phyloP scores from a whole-genome alignment of 495 filamentous ascomycete species.

The Xylaria venustula region DNA sequence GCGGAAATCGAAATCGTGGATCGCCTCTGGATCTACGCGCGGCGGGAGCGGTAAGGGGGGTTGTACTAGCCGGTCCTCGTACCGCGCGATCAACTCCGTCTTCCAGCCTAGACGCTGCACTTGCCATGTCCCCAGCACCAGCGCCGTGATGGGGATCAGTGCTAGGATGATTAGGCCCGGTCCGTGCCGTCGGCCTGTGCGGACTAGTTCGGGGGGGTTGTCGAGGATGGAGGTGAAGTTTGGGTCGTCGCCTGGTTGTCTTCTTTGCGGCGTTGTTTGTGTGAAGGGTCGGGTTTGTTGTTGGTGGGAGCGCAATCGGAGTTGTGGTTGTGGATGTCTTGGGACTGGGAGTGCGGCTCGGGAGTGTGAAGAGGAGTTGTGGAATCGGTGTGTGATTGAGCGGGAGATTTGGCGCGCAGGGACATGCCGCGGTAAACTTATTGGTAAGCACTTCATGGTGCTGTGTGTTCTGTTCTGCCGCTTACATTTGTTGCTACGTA shows the following conservation, averaged over 20 bases:
- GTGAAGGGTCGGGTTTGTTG: slow-evolving; percentile 37
- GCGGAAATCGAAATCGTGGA: slow-evolving; percentile 90
- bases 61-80: slow-evolving; percentile 84
- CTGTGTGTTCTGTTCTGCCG: neutral
- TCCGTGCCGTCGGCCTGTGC: slow-evolving; percentile 69
- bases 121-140: slow-evolving; percentile 91
- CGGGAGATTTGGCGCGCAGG: slow-evolving; percentile 24
- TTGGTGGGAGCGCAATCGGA: too few species aligned
- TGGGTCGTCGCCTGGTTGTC: slow-evolving; percentile 61
- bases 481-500: neutral
- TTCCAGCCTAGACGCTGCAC: slow-evolving; percentile 94
- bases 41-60: slow-evolving; percentile 86
- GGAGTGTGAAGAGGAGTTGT: neutral
- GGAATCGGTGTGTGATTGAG: slow-evolving; percentile 23
- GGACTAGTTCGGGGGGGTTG: slow-evolving; percentile 74
- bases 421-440: slow-evolving; percentile 14
- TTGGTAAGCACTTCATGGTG: slow-evolving; percentile 19
- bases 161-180: slow-evolving; percentile 80
- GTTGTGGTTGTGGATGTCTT: neutral
- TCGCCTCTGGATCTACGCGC: slow-evolving; percentile 70
- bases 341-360: neutral
- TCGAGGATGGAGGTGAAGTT: slow-evolving; percentile 81
- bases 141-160: slow-evolving; percentile 86
- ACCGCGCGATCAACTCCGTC: slow-evolving; percentile 81
- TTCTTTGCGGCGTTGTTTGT: slow-evolving; percentile 2